Conservation (phyloP, 805 yeast genomes). For the Candida fluviatilis region DNA sequence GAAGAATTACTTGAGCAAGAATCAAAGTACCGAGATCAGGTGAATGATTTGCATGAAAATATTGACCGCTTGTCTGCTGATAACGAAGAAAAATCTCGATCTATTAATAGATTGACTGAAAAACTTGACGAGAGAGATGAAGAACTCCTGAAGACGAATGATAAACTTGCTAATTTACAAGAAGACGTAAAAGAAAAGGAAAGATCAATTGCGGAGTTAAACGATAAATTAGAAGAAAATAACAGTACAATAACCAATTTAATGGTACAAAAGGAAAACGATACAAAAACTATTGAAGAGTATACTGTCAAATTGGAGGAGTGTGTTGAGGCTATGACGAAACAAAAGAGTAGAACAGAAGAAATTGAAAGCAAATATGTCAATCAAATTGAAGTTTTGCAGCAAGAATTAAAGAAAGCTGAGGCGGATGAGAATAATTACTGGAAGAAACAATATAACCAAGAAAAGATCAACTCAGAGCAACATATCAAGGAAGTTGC, state of each 20-base stretch:
- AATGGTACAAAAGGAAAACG: constrained; percentile 9
- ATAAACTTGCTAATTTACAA: constrained; percentile 3
- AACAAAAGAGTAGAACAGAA: constrained; percentile 8
- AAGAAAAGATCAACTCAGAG: constrained; percentile 10
- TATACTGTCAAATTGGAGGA: constrained; percentile 27
- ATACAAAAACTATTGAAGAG: constrained; percentile 19
- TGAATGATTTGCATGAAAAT: constrained; percentile 12
- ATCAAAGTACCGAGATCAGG: constrained; percentile 9
- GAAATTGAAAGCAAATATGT: not conserved
- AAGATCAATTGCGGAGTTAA: constrained; percentile 7
- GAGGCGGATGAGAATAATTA: constrained; percentile 10
- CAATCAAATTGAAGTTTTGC: not conserved
- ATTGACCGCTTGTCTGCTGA: constrained; percentile 2
- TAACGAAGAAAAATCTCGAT: constrained; percentile 4
- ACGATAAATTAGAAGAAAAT: constrained; percentile 5
- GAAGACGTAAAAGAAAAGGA: constrained; percentile 6
- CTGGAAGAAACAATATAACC: constrained; percentile 6
- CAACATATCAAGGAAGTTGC: constrained; percentile 52
- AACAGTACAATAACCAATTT: constrained; percentile 9
- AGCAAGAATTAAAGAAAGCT: constrained; percentile 8
- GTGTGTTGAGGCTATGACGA: constrained; percentile 20
- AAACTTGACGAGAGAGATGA: constrained; percentile 9
- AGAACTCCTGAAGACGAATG: constrained; percentile 8
- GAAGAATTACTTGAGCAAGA: not conserved
- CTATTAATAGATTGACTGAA: constrained; percentile 4